Conservation (phyloP, 176 grass and related monocot species). For the Carex littledalei region DNA sequence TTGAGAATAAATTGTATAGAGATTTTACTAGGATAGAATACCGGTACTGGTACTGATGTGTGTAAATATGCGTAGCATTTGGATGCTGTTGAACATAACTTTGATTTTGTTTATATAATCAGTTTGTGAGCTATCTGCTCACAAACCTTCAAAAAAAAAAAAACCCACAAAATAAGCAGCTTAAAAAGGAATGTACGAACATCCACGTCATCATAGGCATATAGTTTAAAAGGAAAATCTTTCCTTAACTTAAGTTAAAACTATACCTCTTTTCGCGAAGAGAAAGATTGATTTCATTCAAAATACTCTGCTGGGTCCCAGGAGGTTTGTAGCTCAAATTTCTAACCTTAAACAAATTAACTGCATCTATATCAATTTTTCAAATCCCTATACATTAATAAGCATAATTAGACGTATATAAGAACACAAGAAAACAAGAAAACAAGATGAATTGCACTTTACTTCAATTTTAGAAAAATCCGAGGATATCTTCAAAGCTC, state of each 20-base stretch:
- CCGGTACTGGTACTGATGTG: too few species aligned
- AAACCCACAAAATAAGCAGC: neutral
- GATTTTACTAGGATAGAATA: too few species aligned
- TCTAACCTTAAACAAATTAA: conserved; percentile 63
- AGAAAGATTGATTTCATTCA: conserved; percentile 63
- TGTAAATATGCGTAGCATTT: too few species aligned
- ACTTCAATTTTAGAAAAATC: conserved; percentile 23
- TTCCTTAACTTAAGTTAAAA: neutral
- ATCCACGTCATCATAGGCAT: neutral
- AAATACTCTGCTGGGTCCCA: conserved; percentile 55
- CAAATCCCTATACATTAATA: neutral
- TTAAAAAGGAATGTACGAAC: neutral
- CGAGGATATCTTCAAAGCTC: conserved; percentile 14
- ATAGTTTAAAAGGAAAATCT: neutral
- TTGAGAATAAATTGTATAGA: too few species aligned
- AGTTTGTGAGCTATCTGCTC: too few species aligned
- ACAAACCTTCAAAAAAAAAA: too few species aligned
- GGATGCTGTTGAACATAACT: too few species aligned
- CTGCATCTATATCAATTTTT: conserved; percentile 16
- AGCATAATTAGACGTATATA: neutral
- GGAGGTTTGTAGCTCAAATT: conserved; percentile 68
- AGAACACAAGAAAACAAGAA: neutral
- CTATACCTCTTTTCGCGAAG: conserved; percentile 63
- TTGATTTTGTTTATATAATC: too few species aligned
- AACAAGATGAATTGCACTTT: neutral